Conservation (phyloP, 2,329 filamentous ascomycete genomes). For the Penicillium olsonii region DNA sequence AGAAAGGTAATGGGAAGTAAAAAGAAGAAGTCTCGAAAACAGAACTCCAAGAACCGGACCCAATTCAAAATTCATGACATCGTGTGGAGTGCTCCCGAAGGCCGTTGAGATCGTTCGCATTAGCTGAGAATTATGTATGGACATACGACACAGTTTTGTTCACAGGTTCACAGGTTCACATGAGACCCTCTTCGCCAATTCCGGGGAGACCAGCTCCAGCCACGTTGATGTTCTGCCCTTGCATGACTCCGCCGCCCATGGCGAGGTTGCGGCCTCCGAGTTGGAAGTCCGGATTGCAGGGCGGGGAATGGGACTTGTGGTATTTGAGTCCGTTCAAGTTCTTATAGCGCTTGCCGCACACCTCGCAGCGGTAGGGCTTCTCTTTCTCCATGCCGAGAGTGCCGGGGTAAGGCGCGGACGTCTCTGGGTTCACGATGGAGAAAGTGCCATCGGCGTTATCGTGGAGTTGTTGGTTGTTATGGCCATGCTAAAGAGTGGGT, state of each 20-base stretch:
- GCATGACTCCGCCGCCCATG: conserved; percentile 46
- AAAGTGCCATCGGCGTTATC: conserved; percentile 97
- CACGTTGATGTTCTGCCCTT: conserved; percentile 50
- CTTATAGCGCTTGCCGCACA: conserved; percentile 98
- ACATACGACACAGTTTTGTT: conserved; percentile 13
- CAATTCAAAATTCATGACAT: conserved; percentile 26
- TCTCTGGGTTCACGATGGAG: conserved; percentile 96
- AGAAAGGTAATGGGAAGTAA: too few species aligned
- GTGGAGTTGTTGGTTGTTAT: conserved; percentile 94
- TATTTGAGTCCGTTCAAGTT: conserved; percentile 99
- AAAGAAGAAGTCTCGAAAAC: conserved; percentile 7
- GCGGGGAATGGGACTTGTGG: conserved; percentile 79
- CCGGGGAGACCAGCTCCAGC: conserved; percentile 51
- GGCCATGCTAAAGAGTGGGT: conserved; percentile 65
- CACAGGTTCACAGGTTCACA: conserved; percentile 28
- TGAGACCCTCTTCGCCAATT: conserved; percentile 46
- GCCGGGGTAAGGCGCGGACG: conserved; percentile 88
- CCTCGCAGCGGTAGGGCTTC: conserved; percentile 96
- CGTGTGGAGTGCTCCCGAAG: conserved; percentile 25
- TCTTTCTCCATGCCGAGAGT: conserved; percentile 99
- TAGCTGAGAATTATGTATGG: conserved; percentile 27
- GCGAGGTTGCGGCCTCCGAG: conserved; percentile 47
- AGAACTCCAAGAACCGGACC: conserved; percentile 25
- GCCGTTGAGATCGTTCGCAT: conserved; percentile 32
- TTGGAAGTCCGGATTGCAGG: conserved; percentile 82